phyloP scores from a whole-genome alignment of 2,329 filamentous ascomycete species.

The Colletotrichum ledebouriae region DNA sequence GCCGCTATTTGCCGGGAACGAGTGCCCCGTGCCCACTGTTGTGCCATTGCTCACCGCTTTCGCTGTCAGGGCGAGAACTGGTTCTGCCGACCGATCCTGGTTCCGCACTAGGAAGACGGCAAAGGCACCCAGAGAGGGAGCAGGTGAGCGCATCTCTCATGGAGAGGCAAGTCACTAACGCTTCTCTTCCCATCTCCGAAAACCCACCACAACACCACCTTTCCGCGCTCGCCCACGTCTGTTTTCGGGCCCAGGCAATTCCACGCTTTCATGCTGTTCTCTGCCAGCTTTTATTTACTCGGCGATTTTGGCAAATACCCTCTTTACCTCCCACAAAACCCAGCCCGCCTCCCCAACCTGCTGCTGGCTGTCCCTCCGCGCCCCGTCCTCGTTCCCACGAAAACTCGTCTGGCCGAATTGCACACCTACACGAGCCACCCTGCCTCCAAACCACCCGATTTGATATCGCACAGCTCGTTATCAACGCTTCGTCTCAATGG shows the following conservation, averaged over 20 bases:
- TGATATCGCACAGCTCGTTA: slow-evolving; percentile 20
- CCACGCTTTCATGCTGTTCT: slow-evolving; percentile 39
- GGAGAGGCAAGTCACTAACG: slow-evolving; percentile 43
- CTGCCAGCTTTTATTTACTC: slow-evolving; percentile 25
- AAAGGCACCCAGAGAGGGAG: slow-evolving; percentile 40
- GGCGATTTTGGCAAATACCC: slow-evolving; percentile 17
- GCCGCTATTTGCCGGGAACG: slow-evolving; percentile 41
- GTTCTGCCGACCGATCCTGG: slow-evolving; percentile 44
- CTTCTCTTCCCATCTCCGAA: slow-evolving; percentile 42
- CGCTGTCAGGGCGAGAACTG: slow-evolving; percentile 36
- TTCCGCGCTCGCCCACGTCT: slow-evolving; percentile 31
- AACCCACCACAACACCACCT: slow-evolving; percentile 43
- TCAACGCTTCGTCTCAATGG: slow-evolving; percentile 56
- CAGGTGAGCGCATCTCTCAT: slow-evolving; percentile 44
- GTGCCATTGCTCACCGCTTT: slow-evolving; percentile 43
- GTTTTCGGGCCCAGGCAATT: slow-evolving; percentile 21
- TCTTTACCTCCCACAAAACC: slow-evolving; percentile 32
- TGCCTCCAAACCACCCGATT: slow-evolving; percentile 25
- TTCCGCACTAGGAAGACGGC: slow-evolving; percentile 41
- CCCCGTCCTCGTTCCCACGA: slow-evolving; percentile 37
- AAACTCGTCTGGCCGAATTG: slow-evolving; percentile 38
- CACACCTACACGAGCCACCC: slow-evolving; percentile 27
- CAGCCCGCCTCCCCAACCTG: slow-evolving; percentile 39
- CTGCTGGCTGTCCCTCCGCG: slow-evolving; percentile 41
- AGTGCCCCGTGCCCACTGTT: slow-evolving; percentile 40